Conservation (phyloP, 352 stramenopile species). For the Pythium biforme region DNA sequence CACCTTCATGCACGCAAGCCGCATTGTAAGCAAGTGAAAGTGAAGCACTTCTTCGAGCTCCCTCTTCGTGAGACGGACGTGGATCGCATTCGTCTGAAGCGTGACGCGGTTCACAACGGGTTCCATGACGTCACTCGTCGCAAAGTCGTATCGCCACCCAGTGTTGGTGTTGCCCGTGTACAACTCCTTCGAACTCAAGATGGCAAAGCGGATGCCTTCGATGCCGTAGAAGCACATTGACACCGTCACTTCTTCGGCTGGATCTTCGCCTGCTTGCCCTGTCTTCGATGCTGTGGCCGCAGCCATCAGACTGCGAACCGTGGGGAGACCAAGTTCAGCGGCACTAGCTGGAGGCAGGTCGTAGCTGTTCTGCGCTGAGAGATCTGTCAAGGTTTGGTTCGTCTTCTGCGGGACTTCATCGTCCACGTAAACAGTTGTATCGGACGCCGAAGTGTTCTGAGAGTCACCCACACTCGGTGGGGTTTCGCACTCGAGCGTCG, state of each 20-base stretch:
- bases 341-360: conserved; percentile 81
- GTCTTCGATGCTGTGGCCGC: neutral
- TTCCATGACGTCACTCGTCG: conserved; percentile 72
- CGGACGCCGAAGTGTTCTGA: conserved; percentile 14
- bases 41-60: conserved; percentile 62
- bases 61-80: conserved; percentile 46
- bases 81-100: conserved; percentile 44
- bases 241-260: conserved; percentile 28
- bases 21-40: conserved; percentile 81
- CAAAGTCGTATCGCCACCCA: conserved; percentile 81
- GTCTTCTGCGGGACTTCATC: conserved; percentile 18
- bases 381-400: conserved; percentile 38
- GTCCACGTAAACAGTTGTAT: conserved; percentile 16
- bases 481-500: conserved; percentile 60
- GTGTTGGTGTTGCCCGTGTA: conserved; percentile 83
- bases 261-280: neutral
- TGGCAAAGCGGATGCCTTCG: conserved; percentile 60
- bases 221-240: conserved; percentile 84
- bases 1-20: conserved; percentile 74
- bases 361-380: conserved; percentile 83
- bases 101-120: conserved; percentile 58
- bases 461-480: conserved; percentile 27
- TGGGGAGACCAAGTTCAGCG: conserved; percentile 57
- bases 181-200: conserved; percentile 71
- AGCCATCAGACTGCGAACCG: conserved; percentile 53